Evolutionary conservation across 345 rosid genomes (phyloP).

Genomic region (Tarenaya hassleriana): DNA sequence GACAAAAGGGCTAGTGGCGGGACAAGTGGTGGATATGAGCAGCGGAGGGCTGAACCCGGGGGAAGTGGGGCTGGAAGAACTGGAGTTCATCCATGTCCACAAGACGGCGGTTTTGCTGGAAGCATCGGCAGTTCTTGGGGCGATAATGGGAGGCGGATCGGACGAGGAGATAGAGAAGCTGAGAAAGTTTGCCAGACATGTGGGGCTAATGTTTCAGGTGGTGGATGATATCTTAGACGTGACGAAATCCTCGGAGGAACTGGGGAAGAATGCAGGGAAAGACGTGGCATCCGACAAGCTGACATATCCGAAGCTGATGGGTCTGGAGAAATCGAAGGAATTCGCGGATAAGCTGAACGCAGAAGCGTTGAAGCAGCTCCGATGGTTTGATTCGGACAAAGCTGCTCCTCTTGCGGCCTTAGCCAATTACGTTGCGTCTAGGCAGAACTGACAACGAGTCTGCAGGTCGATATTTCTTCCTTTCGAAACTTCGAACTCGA

Average conservation of each 20-base stretch:
- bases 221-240: no score
- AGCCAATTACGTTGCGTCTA: slow-evolving; percentile 56
- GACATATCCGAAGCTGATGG: slow-evolving; percentile 60
- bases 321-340: slow-evolving; percentile 49
- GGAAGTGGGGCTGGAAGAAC: slow-evolving; percentile 24
- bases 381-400: slow-evolving; percentile 44
- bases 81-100: slow-evolving; percentile 37
- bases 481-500: not conserved
- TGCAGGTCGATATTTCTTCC: no score
- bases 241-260: slow-evolving; percentile 56
- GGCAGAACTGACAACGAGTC: slow-evolving; percentile 61
- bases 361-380: slow-evolving; percentile 44
- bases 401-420: slow-evolving; percentile 68
- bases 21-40: no score
- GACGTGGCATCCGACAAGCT: slow-evolving; percentile 60
- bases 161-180: no score
- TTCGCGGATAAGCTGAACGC: slow-evolving; percentile 45
- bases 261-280: slow-evolving; percentile 79
- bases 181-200: no score
- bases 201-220: no score
- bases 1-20: no score
- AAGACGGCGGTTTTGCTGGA: slow-evolving; percentile 39
- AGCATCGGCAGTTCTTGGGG: slow-evolving; percentile 36
- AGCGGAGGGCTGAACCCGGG: no score
- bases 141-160: slow-evolving; percentile 36